Evolutionary conservation across 2,329 filamentous ascomycete species (phyloP).

Genomic region (Didymella pinodella): DNA sequence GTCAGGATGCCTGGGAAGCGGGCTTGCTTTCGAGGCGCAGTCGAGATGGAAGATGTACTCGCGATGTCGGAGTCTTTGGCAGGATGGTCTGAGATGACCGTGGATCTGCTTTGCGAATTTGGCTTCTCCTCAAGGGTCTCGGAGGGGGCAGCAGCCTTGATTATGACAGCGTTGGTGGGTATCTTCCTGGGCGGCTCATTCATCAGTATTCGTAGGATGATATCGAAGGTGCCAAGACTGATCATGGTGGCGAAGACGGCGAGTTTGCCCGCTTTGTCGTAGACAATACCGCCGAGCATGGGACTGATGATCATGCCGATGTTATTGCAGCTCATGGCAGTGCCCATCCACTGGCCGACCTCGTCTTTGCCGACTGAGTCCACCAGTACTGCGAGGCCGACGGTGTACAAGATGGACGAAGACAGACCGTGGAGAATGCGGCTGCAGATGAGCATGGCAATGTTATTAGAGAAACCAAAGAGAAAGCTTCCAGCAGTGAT

Average conservation of each 20-base stretch:
- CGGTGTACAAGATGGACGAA: slow-evolving; percentile 26
- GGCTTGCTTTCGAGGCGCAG: neutral
- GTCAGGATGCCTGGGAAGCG: slow-evolving; percentile 37
- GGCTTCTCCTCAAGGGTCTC: neutral
- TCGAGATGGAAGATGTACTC: neutral
- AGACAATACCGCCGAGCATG: slow-evolving; percentile 27
- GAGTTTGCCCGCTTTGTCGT: slow-evolving; percentile 24
- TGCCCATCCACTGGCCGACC: slow-evolving; percentile 29
- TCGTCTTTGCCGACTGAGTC: slow-evolving; percentile 23
- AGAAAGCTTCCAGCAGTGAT: slow-evolving; percentile 23
- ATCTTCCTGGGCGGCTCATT: slow-evolving; percentile 18
- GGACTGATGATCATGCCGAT: slow-evolving; percentile 27
- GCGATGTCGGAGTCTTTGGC: neutral
- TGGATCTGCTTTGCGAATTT: neutral
- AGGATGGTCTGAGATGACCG: neutral
- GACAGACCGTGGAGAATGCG: slow-evolving; percentile 26
- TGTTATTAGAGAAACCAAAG: slow-evolving; percentile 23
- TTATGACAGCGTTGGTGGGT: neutral
- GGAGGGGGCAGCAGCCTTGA: neutral
- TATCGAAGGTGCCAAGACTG: slow-evolving; percentile 10
- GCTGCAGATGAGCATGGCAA: slow-evolving; percentile 23
- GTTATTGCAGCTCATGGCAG: slow-evolving; percentile 24
- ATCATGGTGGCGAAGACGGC: slow-evolving; percentile 1
- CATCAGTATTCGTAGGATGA: slow-evolving; percentile 27
- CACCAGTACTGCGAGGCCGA: slow-evolving; percentile 27